Percentiles rank a stretch among this genome's conserved stretches.
These are phyloP conservation scores for Sclerotinia borealis DNA, from an alignment of 2,329 filamentous ascomycete genomes.

Conservation along the genomic window DNA sequence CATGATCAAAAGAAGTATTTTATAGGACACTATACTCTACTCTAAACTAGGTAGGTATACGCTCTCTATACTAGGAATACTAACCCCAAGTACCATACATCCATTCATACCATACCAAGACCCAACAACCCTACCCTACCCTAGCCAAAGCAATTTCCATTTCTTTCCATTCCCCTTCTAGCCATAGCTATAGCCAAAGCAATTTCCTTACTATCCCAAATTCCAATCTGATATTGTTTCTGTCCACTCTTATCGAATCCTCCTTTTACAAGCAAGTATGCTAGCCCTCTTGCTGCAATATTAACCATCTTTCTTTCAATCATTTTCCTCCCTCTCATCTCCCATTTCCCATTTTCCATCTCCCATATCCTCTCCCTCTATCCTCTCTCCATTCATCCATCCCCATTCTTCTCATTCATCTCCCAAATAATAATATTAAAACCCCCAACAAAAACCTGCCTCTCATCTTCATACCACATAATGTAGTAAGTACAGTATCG, in stretches of 20 bases:
- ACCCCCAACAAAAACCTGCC: too few species aligned
- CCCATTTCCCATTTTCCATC: too few species aligned
- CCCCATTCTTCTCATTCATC: not conserved
- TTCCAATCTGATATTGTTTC: not conserved
- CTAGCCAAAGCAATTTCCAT: not conserved
- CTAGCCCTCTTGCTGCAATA: not conserved
- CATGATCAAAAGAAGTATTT: too few species aligned
- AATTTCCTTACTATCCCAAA: not conserved
- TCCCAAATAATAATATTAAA: not conserved
- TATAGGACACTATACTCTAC: too few species aligned
- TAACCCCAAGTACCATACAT: too few species aligned
- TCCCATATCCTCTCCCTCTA: not conserved
- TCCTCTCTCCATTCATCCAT: not conserved
- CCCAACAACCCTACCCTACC: too few species aligned
- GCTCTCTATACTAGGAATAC: too few species aligned
- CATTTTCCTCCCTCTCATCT: not conserved
- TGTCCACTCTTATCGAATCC: not conserved
- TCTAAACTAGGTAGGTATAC: too few species aligned
- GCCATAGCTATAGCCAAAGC: constrained; percentile 6
- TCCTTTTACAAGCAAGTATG: not conserved
- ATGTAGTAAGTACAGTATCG: not conserved
- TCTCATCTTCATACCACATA: not conserved
- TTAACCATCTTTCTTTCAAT: not conserved
- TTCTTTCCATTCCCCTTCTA: too few species aligned
- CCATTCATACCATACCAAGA: too few species aligned